These are phyloP conservation scores for Xylariaceae sp. DNA, from an alignment of 2,329 filamentous ascomycete genomes.

Conservation along the genomic window DNA sequence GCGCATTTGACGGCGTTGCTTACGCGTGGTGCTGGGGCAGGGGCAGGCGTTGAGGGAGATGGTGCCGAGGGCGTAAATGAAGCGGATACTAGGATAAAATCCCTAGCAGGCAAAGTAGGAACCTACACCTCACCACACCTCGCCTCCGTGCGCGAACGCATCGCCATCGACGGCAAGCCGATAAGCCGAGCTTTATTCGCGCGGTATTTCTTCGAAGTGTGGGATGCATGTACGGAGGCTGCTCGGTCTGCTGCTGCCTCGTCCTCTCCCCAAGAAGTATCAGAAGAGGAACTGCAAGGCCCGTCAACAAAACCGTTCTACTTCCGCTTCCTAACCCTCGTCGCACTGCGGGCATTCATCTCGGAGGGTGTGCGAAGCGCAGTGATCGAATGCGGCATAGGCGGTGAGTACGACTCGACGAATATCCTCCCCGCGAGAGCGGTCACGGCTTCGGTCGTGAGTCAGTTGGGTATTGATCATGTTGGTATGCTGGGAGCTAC, in stretches of 20 bases:
- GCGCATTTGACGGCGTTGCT: slow-evolving; percentile 68
- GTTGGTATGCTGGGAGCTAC: slow-evolving; percentile 74
- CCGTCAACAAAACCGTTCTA: slow-evolving; percentile 76
- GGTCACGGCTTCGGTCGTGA: slow-evolving; percentile 69
- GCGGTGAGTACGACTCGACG: slow-evolving; percentile 88
- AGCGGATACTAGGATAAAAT: too few relatives aligned
- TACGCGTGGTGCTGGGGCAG: slow-evolving; percentile 27
- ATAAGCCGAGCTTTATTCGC: slow-evolving; percentile 67
- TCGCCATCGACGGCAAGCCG: slow-evolving; percentile 71
- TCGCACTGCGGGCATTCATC: slow-evolving; percentile 82
- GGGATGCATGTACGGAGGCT: slow-evolving; percentile 56
- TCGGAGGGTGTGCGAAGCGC: slow-evolving; percentile 71
- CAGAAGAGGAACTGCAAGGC: slow-evolving; percentile 47
- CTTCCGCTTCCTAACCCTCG: slow-evolving; percentile 84
- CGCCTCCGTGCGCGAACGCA: slow-evolving; percentile 77
- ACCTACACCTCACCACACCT: slow-evolving; percentile 86
- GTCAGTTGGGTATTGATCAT: slow-evolving; percentile 83
- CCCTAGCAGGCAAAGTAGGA: slow-evolving; percentile 59
- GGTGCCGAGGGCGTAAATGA: too few relatives aligned
- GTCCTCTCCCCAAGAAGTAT: slow-evolving; percentile 18
- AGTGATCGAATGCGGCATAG: slow-evolving; percentile 89
- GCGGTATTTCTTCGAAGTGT: slow-evolving; percentile 77
- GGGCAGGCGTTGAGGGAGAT: too few relatives aligned
- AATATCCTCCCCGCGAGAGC: slow-evolving; percentile 66
- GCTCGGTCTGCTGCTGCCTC: slow-evolving; percentile 26